Evolutionary conservation across 257 asterid genomes (phyloP).

Genomic region (Leptodermis oblonga): DNA sequence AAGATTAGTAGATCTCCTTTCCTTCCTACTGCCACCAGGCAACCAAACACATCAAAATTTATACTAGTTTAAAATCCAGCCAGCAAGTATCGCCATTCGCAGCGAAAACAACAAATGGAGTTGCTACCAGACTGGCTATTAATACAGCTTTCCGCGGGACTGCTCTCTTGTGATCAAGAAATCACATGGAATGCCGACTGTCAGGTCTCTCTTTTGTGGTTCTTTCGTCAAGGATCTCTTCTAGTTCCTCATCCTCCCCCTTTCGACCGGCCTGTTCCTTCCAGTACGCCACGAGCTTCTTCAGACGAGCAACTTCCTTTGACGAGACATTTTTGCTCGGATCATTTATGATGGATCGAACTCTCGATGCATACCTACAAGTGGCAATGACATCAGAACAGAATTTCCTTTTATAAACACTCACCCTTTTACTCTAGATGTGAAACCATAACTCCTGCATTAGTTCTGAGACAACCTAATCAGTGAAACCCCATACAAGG

Average conservation of each 20-base stretch:
- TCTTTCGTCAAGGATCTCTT: slow-evolving; percentile 82
- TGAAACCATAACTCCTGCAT: too few relatives aligned
- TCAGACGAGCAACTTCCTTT: slow-evolving; percentile 87
- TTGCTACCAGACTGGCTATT: background rate
- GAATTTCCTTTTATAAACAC: background rate
- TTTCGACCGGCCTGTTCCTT: slow-evolving; percentile 85
- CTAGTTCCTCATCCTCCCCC: slow-evolving; percentile 79
- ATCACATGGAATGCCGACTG: slow-evolving; percentile 68
- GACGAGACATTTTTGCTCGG: slow-evolving; percentile 86
- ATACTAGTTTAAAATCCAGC: background rate
- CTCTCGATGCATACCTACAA: slow-evolving; percentile 87
- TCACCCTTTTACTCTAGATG: too few relatives aligned
- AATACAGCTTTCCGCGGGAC: background rate
- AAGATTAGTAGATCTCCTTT: background rate
- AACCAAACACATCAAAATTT: slow-evolving; percentile 18
- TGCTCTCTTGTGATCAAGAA: background rate
- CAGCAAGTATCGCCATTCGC: background rate
- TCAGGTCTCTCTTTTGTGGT: slow-evolving; percentile 47
- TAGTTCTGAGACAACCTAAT: too few relatives aligned
- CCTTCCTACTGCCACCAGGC: slow-evolving; percentile 11
- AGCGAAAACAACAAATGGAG: background rate
- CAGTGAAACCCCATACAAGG: background rate
- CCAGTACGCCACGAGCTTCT: slow-evolving; percentile 77
- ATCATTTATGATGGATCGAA: slow-evolving; percentile 82
- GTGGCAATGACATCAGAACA: slow-evolving; percentile 1